Conservation (phyloP, 179 eudicot genomes). For the Drosera spatulata region DNA sequence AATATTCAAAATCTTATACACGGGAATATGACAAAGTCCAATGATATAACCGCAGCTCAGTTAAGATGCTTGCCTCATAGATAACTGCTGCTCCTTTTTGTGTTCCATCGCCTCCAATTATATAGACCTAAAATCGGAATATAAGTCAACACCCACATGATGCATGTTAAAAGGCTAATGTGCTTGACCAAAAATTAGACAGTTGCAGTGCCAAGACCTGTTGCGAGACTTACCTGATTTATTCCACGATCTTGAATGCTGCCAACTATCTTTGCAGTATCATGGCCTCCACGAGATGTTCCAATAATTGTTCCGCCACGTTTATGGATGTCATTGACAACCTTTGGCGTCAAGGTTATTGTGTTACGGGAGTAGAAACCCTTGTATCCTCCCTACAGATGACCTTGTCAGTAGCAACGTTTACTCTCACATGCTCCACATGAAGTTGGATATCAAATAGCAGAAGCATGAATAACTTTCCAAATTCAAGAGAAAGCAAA, state of each 20-base stretch:
- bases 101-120: constrained; percentile 97
- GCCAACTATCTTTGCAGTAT: constrained; percentile 63
- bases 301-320: constrained; percentile 84
- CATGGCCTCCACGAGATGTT: constrained; percentile 80
- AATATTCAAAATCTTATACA: no score
- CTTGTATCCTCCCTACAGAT: constrained; percentile 63
- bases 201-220: no score
- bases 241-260: constrained; percentile 89
- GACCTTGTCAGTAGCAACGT: no score
- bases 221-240: constrained; percentile 45
- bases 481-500: no score
- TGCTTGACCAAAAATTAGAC: no score
- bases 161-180: no score
- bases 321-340: constrained; percentile 75
- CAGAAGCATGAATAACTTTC: no score
- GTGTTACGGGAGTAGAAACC: constrained; percentile 81
- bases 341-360: constrained; percentile 51
- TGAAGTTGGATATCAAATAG: no score
- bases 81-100: constrained; percentile 79
- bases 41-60: no score
- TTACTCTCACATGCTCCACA: no score
- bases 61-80: constrained; percentile 31
- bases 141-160: no score
- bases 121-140: constrained; percentile 47
- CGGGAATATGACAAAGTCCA: no score